Base-by-base conservation (phyloP, 2,329 filamentous ascomycete species). In the Xylariaceae sp. region DNA sequence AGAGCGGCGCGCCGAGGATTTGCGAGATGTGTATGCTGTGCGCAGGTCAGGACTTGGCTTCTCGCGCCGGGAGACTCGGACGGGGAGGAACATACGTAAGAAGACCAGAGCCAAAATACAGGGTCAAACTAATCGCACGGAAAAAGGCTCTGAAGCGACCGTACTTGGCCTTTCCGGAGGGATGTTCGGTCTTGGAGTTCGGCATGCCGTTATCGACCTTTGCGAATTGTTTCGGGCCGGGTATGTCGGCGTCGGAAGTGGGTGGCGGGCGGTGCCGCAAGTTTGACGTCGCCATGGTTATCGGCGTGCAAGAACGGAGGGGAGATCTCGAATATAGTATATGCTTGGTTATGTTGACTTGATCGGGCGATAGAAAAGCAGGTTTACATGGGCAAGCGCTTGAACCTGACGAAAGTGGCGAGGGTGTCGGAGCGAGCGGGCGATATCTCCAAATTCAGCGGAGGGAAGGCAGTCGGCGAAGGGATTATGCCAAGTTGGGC, bases 1-100 rank as follows among this genome's bases (percentile, higher is more conserved):
- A 94, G 52, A 96, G 75, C 1, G 90, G 90, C 0, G 84, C 75
- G 39, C 91, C 91, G 59, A 95, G 76, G 63, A 92, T 80, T 70
- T 96, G 90, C 5, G 90, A 90, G 15, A 83, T 72, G 66, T 84
- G 82, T 68, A 89, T 85, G 13, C 85, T 88, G 64, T 10, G 61
- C 18, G 58, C n/a, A 48, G 35, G 55, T 42, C 53, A n/a, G 48
- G 42, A 63, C 4, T 30, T 30, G 1, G 23, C 23, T 61, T 56
- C 45, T 37, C 35, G 37, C 17, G 17, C 53, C 42, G 10, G 57
- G 37, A 45, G 8, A 15, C 39, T 55, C 13, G 58, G 23, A 30
- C 17, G 15, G 39, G 49, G 57, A 51, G 44, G 37, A 13, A 68
- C 80, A 53, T 78, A 86, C 83, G 75, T 72, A 49, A 81, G 39